Base-by-base conservation (phyloP, 192 early-diverging fungal genomes). In the Geranomyces variabilis region DNA sequence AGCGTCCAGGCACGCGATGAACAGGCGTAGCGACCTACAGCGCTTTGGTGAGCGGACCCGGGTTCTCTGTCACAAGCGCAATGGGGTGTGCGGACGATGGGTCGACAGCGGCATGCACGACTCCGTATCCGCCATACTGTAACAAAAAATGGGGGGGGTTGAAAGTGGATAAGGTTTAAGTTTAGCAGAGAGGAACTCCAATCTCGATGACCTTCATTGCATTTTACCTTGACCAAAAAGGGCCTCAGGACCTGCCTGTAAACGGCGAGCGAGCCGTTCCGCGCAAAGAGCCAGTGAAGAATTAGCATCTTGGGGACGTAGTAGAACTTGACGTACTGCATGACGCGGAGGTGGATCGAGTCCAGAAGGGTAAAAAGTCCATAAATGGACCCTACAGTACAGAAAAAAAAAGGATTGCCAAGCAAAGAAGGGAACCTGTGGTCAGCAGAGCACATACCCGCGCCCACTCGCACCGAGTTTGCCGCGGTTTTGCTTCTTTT, bases 361-460 rank as follows among this genome's bases (percentile, higher is more conserved):
- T 86, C 84, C 19, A 81, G 56, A 45, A 86, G 41, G 31, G 71
- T 55, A 63, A 81, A 83, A 14, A 81, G 43, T 0, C 84, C 84
- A 63, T 81, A 86, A 22, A 75, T 51, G 46, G 77, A 67, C 84
- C 84, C 84, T 86, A 64, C 9, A 30, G 30, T 47, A 57, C 24
- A 30, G 44, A 28, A 47, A 59, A 64, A 64, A n/a, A n/a, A n/a
- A n/a, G n/a, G n/a, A n/a, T 17, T 17, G n/a, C n/a, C n/a, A n/a
- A n/a, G n/a, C n/a, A n/a, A n/a, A 41, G 36, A 41, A 41, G 36
- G 36, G 5, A 41, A 41, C n/a, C n/a, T n/a, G n/a, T n/a, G n/a
- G n/a, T n/a, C n/a, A n/a, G n/a, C n/a, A n/a, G n/a, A n/a, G n/a
- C n/a, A n/a, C n/a, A n/a, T n/a, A n/a, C n/a, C n/a, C n/a, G n/a